Evolutionary conservation across 1,284 basidiomycete species (phyloP).

Genomic region (Cryptococcus sp.): DNA sequence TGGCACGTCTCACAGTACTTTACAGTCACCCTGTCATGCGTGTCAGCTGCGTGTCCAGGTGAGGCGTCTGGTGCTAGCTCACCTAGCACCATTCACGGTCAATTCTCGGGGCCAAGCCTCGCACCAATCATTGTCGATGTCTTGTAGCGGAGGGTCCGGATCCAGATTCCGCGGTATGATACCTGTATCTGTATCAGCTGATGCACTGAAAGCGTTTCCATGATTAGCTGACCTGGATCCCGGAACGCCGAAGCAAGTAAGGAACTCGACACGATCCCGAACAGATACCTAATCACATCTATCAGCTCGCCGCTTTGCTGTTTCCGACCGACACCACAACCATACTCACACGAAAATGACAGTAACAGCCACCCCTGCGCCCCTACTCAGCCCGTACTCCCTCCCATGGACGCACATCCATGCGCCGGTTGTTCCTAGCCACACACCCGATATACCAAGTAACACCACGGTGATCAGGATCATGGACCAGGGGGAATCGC

Average conservation of each 20-base stretch:
- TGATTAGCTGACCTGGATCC: constrained; percentile 64
- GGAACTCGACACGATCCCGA: constrained; percentile 40
- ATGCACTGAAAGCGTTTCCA: background rate
- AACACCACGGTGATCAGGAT: constrained; percentile 65
- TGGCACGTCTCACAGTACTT: constrained; percentile 90
- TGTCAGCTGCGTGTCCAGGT: background rate
- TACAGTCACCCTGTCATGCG: constrained; percentile 66
- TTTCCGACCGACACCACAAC: background rate
- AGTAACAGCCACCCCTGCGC: constrained; percentile 74
- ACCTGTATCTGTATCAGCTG: constrained; percentile 43
- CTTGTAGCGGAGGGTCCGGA: constrained; percentile 71
- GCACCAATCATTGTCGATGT: constrained; percentile 59
- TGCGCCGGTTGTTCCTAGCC: constrained; percentile 79
- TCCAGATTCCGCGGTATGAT: constrained; percentile 84
- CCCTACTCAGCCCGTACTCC: constrained; percentile 71
- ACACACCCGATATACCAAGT: constrained; percentile 69
- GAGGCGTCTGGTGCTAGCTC: constrained; percentile 50
- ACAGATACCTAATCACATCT: constrained; percentile 32
- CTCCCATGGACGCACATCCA: constrained; percentile 81
- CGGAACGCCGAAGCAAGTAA: constrained; percentile 64
- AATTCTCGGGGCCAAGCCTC: constrained; percentile 77
- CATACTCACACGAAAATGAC: constrained; percentile 63
- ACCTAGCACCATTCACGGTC: constrained; percentile 74
- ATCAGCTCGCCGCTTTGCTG: constrained; percentile 1
- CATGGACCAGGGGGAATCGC: constrained; percentile 78